Percentiles rank a stretch among this genome's conserved stretches.
phyloP scores from a whole-genome alignment of 2,329 filamentous ascomycete genomes.

The Cladorrhinum sp. region DNA sequence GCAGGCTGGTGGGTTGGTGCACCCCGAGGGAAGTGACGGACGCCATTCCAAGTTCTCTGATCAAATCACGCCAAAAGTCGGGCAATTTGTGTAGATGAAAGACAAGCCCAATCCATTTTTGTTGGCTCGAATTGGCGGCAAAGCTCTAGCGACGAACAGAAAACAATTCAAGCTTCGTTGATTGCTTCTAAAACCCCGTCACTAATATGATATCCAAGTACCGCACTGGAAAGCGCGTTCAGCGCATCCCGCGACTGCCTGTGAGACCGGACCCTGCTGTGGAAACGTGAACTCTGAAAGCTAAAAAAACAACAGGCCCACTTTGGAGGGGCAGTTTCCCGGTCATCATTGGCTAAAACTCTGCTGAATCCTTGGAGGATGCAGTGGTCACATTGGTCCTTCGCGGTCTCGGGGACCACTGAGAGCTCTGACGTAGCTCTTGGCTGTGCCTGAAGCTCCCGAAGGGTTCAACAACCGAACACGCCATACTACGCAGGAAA shows the following conservation, averaged over 20 bases:
- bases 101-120: slow-evolving; percentile 14
- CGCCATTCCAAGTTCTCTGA: slow-evolving; percentile 60
- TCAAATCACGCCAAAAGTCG: slow-evolving; percentile 9
- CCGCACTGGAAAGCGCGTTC: slow-evolving; percentile 5
- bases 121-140: not conserved
- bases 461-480: slow-evolving; percentile 5
- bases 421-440: slow-evolving; percentile 32
- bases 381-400: not conserved
- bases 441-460: slow-evolving; percentile 17
- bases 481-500: not conserved
- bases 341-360: slow-evolving; percentile 25
- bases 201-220: not conserved
- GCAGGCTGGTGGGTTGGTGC: slow-evolving; percentile 80
- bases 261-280: not conserved
- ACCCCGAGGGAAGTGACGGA: slow-evolving; percentile 86
- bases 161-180: not conserved
- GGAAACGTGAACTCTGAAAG: slow-evolving; percentile 13
- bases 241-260: not conserved
- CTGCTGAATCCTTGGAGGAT: slow-evolving; percentile 16
- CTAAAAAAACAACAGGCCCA: slow-evolving; percentile 8
- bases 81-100: not conserved
- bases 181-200: not conserved
- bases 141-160: not conserved
- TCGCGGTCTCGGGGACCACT: not conserved
- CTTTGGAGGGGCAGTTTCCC: slow-evolving; percentile 10